These are phyloP conservation scores for Drechslera avenae DNA, from an alignment of 2,329 filamentous ascomycete species.

Conservation along the genomic window DNA sequence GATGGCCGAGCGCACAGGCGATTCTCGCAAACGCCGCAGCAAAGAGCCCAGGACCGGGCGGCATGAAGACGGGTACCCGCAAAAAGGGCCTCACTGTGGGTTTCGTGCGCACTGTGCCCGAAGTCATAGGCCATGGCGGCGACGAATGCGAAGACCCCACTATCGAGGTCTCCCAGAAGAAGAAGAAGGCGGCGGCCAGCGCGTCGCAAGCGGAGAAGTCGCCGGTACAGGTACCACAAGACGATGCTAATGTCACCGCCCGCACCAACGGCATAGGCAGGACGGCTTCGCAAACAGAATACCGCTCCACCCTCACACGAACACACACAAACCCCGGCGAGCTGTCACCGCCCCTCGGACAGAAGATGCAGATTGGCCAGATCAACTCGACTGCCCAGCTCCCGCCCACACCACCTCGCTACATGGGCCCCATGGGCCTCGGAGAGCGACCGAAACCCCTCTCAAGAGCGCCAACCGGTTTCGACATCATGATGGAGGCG, in stretches of 20 bases:
- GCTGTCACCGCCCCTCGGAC: constrained; percentile 43
- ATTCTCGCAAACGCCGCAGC: constrained; percentile 46
- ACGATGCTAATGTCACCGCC: constrained; percentile 37
- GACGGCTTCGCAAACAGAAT: constrained; percentile 31
- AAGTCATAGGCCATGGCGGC: constrained; percentile 88
- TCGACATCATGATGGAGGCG: constrained; percentile 30
- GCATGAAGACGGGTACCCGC: constrained; percentile 47
- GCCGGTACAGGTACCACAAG: constrained; percentile 31
- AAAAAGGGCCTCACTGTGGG: constrained; percentile 74
- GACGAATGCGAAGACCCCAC: constrained; percentile 79
- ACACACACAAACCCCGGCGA: constrained; percentile 44
- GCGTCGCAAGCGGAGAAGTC: constrained; percentile 21
- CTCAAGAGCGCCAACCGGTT: constrained; percentile 42
- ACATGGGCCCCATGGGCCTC: constrained; percentile 44
- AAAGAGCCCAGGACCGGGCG: constrained; percentile 44
- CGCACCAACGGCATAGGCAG: constrained; percentile 36
- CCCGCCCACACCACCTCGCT: constrained; percentile 33
- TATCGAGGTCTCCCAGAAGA: constrained; percentile 70
- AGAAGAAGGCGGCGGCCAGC: constrained; percentile 50
- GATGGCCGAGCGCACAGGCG: constrained; percentile 58
- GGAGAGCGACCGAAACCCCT: constrained; percentile 41
- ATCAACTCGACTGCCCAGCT: constrained; percentile 41
- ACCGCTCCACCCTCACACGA: constrained; percentile 41
- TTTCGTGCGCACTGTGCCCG: constrained; percentile 74
- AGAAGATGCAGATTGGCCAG: constrained; percentile 45